Evolutionary conservation across 1,284 basidiomycete species (phyloP), one percentile per base, ranked within the genome.

Genomic region (Singerocomus inundabilis): DNA sequence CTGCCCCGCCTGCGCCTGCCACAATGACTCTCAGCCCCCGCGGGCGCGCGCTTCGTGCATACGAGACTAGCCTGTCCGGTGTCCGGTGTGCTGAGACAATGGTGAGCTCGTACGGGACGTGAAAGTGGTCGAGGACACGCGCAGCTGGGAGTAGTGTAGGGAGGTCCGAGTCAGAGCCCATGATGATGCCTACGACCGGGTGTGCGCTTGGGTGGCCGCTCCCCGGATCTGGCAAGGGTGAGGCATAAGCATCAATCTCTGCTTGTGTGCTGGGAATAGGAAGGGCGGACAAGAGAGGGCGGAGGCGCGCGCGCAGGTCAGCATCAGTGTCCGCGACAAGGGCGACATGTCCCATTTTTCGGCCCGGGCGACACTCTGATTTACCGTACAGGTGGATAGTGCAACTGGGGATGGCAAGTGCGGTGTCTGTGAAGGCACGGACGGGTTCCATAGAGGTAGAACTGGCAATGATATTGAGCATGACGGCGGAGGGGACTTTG

Each of bases 311-410:
- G 41, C 81, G 79, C 1, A 96, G 78, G 57, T 88, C 79, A 1
- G 91, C 88, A 61, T 98, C 94, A 1, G 82, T 88, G 41, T 81
- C 71, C 0, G 90, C 96, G 8, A 94, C 88, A 51, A 99, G 66
- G 25, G 95, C 99, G 64, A 98, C 85, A 69, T 99, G 97, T 0
- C 96, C 96, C 93, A 99, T 98, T 75, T 99, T 99, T 49, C 96
- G 77, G 11, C 95, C 96, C 59, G 85, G 88, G 38, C 95, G 79
- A 63, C 85, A 93, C 54, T 91, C 92, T 7, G 82, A 73, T 71
- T 99, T 99, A 37, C 96, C 97, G 68, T 99, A 99, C 4, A 98
- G 78, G 64, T 99, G 96, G 4, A 91, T 80, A 4, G 81, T 79
- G 0, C 92, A 85, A 4, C 97, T 96, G 0, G 90, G 84, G 8